These are phyloP conservation scores for Penstemon davidsonii DNA, from an alignment of 257 asterid genomes.

Conservation along the genomic window DNA sequence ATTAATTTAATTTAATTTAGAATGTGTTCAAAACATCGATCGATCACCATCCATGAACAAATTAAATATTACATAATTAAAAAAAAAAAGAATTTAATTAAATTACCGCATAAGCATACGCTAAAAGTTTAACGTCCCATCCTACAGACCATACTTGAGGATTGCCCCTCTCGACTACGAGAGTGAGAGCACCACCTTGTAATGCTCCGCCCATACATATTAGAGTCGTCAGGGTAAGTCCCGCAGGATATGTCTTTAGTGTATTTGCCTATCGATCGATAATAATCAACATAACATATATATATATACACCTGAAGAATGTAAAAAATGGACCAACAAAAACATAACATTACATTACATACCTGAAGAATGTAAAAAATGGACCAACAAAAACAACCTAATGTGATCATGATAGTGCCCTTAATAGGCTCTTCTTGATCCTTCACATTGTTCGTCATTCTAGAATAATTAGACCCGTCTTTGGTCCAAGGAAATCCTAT, in stretches of 20 bases:
- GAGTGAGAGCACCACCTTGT: slow-evolving; percentile 37
- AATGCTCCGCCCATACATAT: slow-evolving; percentile 48
- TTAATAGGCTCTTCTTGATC: slow-evolving; percentile 31
- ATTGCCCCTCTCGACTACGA: slow-evolving; percentile 37
- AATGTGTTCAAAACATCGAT: too few relatives aligned
- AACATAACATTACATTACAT: background rate
- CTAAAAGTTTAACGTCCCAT: slow-evolving; percentile 37
- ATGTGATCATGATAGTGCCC: slow-evolving; percentile 45
- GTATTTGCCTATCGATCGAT: slow-evolving; percentile 30
- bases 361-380: slow-evolving; percentile 51
- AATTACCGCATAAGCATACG: slow-evolving; percentile 46
- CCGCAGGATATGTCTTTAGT: slow-evolving; percentile 49
- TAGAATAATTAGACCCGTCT: background rate
- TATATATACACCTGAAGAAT: too few relatives aligned
- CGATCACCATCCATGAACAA: too few relatives aligned
- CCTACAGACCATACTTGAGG: slow-evolving; percentile 40
- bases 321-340: background rate
- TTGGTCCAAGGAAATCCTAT: slow-evolving; percentile 47
- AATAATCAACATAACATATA: background rate
- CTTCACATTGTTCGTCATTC: background rate
- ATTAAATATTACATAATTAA: too few relatives aligned
- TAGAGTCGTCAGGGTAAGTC: slow-evolving; percentile 43
- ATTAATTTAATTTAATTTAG: background rate
- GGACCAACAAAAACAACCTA: slow-evolving; percentile 49
- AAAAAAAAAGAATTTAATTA: too few relatives aligned